phyloP scores from a whole-genome alignment of 1,139 yeast species.

The Candida labiduridarum region DNA sequence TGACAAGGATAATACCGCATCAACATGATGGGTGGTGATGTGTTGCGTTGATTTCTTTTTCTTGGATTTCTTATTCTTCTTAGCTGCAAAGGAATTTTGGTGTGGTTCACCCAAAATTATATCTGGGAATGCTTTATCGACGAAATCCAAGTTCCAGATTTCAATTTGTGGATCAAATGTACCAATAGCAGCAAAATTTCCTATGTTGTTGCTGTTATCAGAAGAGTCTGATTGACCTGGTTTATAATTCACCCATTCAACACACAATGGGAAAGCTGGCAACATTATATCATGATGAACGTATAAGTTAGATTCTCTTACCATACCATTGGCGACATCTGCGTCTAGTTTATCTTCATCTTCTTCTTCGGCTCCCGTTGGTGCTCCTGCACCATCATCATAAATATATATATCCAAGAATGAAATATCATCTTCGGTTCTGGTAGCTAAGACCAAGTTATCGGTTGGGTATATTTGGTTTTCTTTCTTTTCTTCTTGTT shows the following conservation, averaged over 20 bases:
- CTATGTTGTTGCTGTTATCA: conserved; percentile 43
- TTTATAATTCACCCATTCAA: conserved; percentile 87
- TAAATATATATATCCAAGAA: conserved; percentile 91
- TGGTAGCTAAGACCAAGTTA: conserved; percentile 83
- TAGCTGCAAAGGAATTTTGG: conserved; percentile 45
- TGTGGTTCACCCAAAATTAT: conserved; percentile 82
- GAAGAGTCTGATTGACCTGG: conserved; percentile 48
- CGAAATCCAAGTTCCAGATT: conserved; percentile 90
- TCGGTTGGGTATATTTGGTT: conserved; percentile 88
- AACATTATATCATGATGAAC: conserved; percentile 97
- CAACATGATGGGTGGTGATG: conserved; percentile 83
- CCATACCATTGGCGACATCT: conserved; percentile 68
- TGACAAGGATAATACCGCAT: conserved; percentile 86
- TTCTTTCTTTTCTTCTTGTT: conserved; percentile 74
- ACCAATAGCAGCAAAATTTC: conserved; percentile 94
- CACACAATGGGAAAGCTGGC: conserved; percentile 95
- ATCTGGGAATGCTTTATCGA: conserved; percentile 95
- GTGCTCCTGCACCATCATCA: conserved; percentile 91
- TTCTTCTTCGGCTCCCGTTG: conserved; percentile 62
- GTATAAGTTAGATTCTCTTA: conserved; percentile 74
- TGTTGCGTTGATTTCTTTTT: conserved; percentile 54
- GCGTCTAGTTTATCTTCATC: conserved; percentile 63
- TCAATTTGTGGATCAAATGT: conserved; percentile 98
- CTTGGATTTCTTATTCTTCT: conserved; percentile 48
- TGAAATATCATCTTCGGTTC: conserved; percentile 95